phyloP scores from a whole-genome alignment of 2,329 filamentous ascomycete species.

The Cercospora zeina region DNA sequence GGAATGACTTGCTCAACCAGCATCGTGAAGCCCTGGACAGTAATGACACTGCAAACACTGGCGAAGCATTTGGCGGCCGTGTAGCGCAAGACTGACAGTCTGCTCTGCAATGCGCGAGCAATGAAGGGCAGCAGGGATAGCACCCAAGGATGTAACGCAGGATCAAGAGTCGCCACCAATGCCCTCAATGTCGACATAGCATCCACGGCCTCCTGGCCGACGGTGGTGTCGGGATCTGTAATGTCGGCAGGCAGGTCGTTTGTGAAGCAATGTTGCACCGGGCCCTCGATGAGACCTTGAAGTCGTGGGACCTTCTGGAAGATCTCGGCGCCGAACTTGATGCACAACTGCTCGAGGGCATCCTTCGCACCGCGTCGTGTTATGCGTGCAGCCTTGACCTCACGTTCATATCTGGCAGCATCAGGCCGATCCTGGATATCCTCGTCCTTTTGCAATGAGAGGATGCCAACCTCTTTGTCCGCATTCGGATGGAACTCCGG shows the following conservation, averaged over 20 bases:
- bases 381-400: constrained; percentile 84
- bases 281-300: constrained; percentile 74
- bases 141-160: constrained; percentile 74
- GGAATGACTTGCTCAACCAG: constrained; percentile 90
- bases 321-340: constrained; percentile 73
- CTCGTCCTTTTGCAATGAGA: constrained; percentile 96
- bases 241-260: constrained; percentile 69
- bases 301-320: constrained; percentile 84
- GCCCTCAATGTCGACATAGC: constrained; percentile 90
- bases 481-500: constrained; percentile 90
- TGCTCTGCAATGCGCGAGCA: constrained; percentile 81
- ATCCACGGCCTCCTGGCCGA: constrained; percentile 92
- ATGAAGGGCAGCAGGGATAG: constrained; percentile 81
- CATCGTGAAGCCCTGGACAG: constrained; percentile 92
- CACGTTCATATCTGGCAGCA: constrained; percentile 82
- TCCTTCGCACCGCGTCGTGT: constrained; percentile 92
- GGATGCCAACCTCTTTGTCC: constrained; percentile 72
- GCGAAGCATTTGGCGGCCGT: constrained; percentile 97
- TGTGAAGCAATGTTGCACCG: constrained; percentile 72
- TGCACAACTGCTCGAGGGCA: constrained; percentile 82
- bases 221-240: constrained; percentile 67
- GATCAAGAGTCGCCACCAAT: constrained; percentile 83
- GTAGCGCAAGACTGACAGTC: constrained; percentile 89
- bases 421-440: constrained; percentile 91
- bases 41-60: constrained; percentile 95